Evolutionary conservation across 805 yeast species (phyloP).

Genomic region (Myxozyma melibiosi): DNA sequence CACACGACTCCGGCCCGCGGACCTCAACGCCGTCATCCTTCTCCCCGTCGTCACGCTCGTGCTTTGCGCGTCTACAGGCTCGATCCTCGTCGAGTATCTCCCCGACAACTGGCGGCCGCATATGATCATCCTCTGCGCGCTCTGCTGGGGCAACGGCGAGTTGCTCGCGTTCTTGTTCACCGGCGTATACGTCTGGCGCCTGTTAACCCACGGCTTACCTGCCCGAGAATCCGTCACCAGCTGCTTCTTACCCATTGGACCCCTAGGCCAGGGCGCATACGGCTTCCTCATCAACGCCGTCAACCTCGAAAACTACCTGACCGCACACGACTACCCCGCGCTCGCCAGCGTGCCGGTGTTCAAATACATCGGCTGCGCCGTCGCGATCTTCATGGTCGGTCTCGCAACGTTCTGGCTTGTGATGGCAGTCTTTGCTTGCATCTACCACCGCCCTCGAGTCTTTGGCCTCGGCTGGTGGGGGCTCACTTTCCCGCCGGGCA

Average conservation of each 20-base stretch:
- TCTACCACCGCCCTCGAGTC: slow-evolving; percentile 41
- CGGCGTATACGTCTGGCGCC: slow-evolving; percentile 60
- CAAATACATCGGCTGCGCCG: slow-evolving; percentile 44
- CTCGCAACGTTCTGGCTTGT: slow-evolving; percentile 63
- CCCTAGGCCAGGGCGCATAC: slow-evolving; percentile 82
- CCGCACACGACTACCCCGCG: slow-evolving; percentile 33
- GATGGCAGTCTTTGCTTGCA: slow-evolving; percentile 45
- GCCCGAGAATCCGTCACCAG: slow-evolving; percentile 50
- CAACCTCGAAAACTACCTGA: slow-evolving; percentile 41
- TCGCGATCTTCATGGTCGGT: slow-evolving; percentile 52
- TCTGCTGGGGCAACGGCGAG: slow-evolving; percentile 73
- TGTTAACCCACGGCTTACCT: slow-evolving; percentile 62
- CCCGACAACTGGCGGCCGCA: slow-evolving; percentile 53
- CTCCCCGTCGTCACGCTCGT: slow-evolving; percentile 80
- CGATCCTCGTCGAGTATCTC: slow-evolving; percentile 51
- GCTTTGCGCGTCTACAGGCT: slow-evolving; percentile 75
- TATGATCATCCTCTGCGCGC: slow-evolving; percentile 55
- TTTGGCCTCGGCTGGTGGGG: slow-evolving; percentile 73
- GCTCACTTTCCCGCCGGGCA: slow-evolving; percentile 87
- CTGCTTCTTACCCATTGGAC: slow-evolving; percentile 74
- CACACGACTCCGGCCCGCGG: slow-evolving; percentile 43
- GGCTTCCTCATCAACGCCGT: slow-evolving; percentile 61
- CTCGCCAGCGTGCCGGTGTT: slow-evolving; percentile 40
- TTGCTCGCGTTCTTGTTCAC: slow-evolving; percentile 59
- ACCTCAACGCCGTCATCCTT: slow-evolving; percentile 60